Base-by-base conservation (phyloP, 495 filamentous ascomycete genomes). In the Penicillium argentinense region DNA sequence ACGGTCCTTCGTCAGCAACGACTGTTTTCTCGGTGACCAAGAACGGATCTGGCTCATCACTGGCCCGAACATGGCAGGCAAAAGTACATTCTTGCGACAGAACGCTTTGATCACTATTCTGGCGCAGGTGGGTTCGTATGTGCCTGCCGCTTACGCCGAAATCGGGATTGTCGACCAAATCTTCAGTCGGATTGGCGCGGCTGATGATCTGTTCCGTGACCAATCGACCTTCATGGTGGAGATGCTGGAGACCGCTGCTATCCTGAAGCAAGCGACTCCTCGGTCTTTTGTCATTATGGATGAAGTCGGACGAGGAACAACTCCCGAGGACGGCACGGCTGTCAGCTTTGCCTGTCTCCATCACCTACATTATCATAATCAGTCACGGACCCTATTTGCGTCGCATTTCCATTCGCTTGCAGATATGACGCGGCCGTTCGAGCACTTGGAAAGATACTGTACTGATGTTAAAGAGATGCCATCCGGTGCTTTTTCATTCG, bases 21-120 rank as follows among this genome's bases (percentile, higher is more conserved):
- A 96, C 66, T 95, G 90, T 72, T 76, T 87, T 32, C 67, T 97
- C 12, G 86, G 85, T 14, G 76, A 73, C 18, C 56, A 72, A 28
- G 86, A 92, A 53, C 73, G 79, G 3, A 77, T 91, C 30, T 92
- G 88, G 86, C 78, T 98, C 19, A 87, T 98, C 51, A 97, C 92
- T 1, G 93, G 93, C 0, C 93, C 95, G n/a, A 98, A 98, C 71
- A 98, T 98, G 93, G 95, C 85, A 5, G 93, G 93, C 22, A 98
- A 98, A 68, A 89, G 84, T 60, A 98, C 93, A 0, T 98, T 95
- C 59, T 73, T 98, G 3, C 84, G 95, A 2, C 93, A 97, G 46
- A 97, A 95, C 67, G 93, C 93, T 1, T 73, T 98, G 44, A 95
- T 97, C 56, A 87, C 86, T 4, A 88, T 98, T 45, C 79, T 98